Evolutionary conservation across 441 rosid species (phyloP).

Genomic region (Brassica hybrid): DNA sequence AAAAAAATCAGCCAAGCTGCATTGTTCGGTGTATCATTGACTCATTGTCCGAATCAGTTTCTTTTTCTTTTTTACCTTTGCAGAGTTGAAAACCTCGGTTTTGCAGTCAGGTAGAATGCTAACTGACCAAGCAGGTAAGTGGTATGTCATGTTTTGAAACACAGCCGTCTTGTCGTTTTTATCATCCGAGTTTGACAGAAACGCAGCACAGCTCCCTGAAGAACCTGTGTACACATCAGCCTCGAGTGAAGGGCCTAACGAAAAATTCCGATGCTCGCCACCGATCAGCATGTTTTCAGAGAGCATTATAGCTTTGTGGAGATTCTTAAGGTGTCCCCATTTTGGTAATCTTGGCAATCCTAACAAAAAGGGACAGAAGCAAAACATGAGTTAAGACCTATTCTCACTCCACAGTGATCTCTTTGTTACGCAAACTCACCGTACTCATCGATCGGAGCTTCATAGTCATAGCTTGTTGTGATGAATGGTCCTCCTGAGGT

Average conservation of each 20-base stretch:
- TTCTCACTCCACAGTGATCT: constrained; percentile 5
- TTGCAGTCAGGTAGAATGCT: constrained; percentile 97
- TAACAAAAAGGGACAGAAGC: constrained; percentile 41
- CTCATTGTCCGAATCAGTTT: neutral
- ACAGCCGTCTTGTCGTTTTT: constrained; percentile 66
- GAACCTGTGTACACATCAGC: constrained; percentile 80
- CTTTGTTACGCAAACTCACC: constrained; percentile 55
- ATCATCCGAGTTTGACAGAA: constrained; percentile 81
- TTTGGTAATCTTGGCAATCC: constrained; percentile 93
- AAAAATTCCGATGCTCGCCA: constrained; percentile 54
- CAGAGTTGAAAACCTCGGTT: constrained; percentile 79
- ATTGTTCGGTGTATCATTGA: no score
- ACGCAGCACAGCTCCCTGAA: constrained; percentile 84
- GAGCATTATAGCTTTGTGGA: constrained; percentile 80
- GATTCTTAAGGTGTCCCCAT: constrained; percentile 96
- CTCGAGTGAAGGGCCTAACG: constrained; percentile 81
- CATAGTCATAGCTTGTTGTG: constrained; percentile 97
- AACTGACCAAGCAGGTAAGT: constrained; percentile 97
- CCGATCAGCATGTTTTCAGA: constrained; percentile 70
- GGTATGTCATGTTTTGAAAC: constrained; percentile 67
- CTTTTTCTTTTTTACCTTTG: constrained; percentile 61
- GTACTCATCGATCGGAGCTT: constrained; percentile 97
- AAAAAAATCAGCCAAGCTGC: neutral
- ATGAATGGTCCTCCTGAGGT: constrained; percentile 97
- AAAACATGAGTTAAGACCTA: constrained; percentile 11